Evolutionary conservation across 805 yeast species (phyloP).

Genomic region (Kodamaea nitidulidarum): DNA sequence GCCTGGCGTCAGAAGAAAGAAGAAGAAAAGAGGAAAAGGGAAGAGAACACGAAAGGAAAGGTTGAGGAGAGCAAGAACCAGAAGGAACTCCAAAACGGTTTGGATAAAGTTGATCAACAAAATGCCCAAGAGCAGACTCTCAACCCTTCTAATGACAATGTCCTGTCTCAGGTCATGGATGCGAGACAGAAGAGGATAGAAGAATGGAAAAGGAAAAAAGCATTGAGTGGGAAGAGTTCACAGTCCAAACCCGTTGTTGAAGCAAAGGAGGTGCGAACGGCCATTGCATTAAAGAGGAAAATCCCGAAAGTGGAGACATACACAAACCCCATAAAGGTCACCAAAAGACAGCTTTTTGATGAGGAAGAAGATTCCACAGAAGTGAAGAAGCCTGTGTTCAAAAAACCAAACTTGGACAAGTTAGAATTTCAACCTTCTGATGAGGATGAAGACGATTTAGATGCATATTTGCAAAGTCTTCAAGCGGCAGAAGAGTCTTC

Average conservation of each 20-base stretch:
- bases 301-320: not conserved
- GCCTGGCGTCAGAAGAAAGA: slow-evolving; percentile 60
- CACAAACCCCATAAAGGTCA: not conserved
- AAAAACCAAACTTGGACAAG: slow-evolving; percentile 7
- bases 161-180: too few species aligned
- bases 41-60: not conserved
- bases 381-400: slow-evolving; percentile 7
- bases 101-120: too few species aligned
- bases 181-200: slow-evolving; percentile 40
- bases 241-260: not conserved
- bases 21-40: slow-evolving; percentile 10
- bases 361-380: slow-evolving; percentile 7
- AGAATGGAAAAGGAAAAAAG: slow-evolving; percentile 49
- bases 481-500: not conserved
- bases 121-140: too few species aligned
- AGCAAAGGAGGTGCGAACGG: not conserved
- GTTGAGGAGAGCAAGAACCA: not conserved
- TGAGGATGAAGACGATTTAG: slow-evolving; percentile 19
- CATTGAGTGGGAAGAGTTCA: slow-evolving; percentile 7
- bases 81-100: too few species aligned
- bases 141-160: too few species aligned
- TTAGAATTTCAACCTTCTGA: slow-evolving; percentile 20
- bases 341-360: slow-evolving; percentile 5
- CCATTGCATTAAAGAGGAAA: slow-evolving; percentile 1
- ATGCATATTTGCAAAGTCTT: slow-evolving; percentile 11